Percentiles rank a stretch among this genome's conserved stretches.
phyloP scores from a whole-genome alignment of 176 grass and related monocot species.

The Areca catechu region DNA sequence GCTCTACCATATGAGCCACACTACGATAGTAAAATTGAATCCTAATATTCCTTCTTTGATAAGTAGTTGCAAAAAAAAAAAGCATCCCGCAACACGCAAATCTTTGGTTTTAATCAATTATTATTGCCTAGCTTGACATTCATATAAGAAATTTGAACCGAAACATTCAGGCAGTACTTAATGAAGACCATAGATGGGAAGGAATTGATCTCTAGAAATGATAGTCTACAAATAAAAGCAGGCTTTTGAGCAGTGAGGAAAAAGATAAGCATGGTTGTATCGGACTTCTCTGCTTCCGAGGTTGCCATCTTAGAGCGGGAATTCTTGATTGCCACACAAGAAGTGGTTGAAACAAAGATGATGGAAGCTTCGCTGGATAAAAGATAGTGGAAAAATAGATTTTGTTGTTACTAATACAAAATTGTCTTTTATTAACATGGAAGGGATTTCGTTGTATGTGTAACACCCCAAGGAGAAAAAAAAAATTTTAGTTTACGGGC shows the following conservation, averaged over 20 bases:
- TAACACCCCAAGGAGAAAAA: no score
- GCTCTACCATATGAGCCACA: conserved; percentile 99
- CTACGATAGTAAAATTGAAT: no score
- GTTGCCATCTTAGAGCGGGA: conserved; percentile 53
- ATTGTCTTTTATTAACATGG: conserved; percentile 82
- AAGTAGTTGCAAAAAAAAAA: no score
- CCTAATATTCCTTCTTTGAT: no score
- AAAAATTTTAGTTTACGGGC: no score
- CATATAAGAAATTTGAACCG: no score
- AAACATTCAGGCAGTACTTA: conserved; percentile 36
- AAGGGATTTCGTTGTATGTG: conserved; percentile 51
- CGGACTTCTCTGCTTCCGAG: conserved; percentile 45
- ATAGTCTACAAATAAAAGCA: conserved; percentile 27
- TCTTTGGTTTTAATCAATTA: no score
- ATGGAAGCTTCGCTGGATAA: conserved; percentile 28
- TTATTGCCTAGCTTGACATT: no score
- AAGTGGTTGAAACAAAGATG: conserved; percentile 41
- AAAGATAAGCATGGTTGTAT: conserved; percentile 36
- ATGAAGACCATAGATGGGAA: conserved; percentile 39
- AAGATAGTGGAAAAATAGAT: conserved; percentile 24
- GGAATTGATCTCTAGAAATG: conserved; percentile 41
- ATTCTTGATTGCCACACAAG: conserved; percentile 42
- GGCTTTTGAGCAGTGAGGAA: conserved; percentile 42
- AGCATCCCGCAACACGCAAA: no score
- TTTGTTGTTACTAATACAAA: conserved; percentile 52